Evolutionary conservation across 192 early-diverging fungal species (phyloP), one percentile per base, ranked within the genome.

Genomic region (Gonapodya sp.): DNA sequence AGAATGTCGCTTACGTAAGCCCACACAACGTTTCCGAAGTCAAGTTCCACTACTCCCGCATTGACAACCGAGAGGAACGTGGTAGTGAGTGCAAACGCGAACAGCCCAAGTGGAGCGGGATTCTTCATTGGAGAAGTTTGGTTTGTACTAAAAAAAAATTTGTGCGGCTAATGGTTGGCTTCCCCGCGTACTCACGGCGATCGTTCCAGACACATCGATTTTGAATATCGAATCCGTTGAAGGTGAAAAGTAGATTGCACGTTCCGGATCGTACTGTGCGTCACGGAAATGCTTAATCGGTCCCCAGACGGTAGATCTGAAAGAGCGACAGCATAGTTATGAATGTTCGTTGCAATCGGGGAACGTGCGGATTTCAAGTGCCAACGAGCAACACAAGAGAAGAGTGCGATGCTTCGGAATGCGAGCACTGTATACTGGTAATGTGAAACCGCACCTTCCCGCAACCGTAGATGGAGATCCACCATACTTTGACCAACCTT

Each of bases 11-110:
- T 72, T 16, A 30, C 75, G 34, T 77, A 92, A 84, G 75, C 92
- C 92, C 8, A 90, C 78, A 93, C 90, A 35, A 94, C 84, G 30
- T 86, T 84, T 1, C 87, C 85, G 14, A 92, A 88, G 0, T 88
- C 84, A 36, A 82, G 80, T 18, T 88, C 83, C 35, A 90, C 88
- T 18, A 92, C 92, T 36, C 90, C 93, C 31, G 89, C 86, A 79
- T 93, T 94, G 83, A 90, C 89, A 79, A 92, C 80, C 35, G 91
- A 92, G n/a, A 93, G 85, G 80, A 95, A 88, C 72, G 83, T 88
- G 35, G 91, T 93, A 1, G 90, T 91, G 75, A 91, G 78, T 72
- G 91, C 91, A 78, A 91, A 93, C 18, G 90, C 83, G 32, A 82
- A 87, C 2, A 92, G 85, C 74, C 91, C 92, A 74, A 92, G 82